Evolutionary conservation across 2,329 filamentous ascomycete genomes (phyloP), one percentile per base, ranked within the genome.

Genomic region (Ceratocystis cubensis): DNA sequence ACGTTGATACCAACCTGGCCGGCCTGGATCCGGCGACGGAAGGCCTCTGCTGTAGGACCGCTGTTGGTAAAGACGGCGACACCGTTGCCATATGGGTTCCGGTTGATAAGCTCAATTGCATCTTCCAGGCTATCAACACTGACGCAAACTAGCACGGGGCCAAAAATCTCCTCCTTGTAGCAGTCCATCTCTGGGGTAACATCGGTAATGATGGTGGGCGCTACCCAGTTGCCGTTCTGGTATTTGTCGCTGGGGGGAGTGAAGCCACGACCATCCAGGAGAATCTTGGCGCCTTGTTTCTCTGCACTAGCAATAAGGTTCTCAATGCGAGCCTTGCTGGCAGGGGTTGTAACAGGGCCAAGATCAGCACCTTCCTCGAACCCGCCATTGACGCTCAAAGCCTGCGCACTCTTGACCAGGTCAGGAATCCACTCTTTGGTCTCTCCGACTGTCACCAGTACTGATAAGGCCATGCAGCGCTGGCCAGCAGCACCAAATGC

Each of bases 1-100:
- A 92, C 88, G 72, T 94, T 94, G 79, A 94, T 88, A 62, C 89
- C 89, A 13, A 94, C 86, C 79, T 94, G 89, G 28, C 89, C 89
- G 65, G 89, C 88, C 78, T 94, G 88, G 72, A 94, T 91, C 74
- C 88, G 84, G 73, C 85, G 84, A 73, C 90, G 86, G 83, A 93
- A 94, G 28, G 82, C 82, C 73, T 87, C 86, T 50, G 89, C 90
- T 15, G 88, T 91, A 5, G 89, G 80, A 25, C 89, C 89, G 22
- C 84, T 89, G 70, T 83, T 82, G 15, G 89, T 94, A 79, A 94
- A 94, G 79, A 94, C 89, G 72, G 90, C 89, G 10, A 86, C 86
- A 70, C 89, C 89, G 79, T 94, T 94, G 71, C 89, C 89, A 75
- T 94, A 94, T 76, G 91, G 88, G 77, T 94, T 94, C 69, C 78